phyloP scores from a whole-genome alignment of 306 rosid genomes.

The Prunus dulcis region DNA sequence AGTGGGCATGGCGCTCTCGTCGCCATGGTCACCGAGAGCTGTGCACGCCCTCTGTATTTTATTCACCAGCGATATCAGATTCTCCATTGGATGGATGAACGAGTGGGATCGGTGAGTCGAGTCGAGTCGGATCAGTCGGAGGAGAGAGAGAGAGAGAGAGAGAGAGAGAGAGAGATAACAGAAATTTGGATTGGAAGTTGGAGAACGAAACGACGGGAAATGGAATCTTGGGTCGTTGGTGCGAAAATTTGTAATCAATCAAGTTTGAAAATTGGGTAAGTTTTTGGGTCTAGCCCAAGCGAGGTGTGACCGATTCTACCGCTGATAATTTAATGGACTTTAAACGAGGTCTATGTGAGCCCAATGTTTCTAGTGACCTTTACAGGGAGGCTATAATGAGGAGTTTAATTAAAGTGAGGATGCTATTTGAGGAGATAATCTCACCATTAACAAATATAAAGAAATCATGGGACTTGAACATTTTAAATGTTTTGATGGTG shows the following conservation, averaged over 20 bases:
- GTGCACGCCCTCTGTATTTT: slow-evolving; percentile 94
- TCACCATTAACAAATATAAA: too few species aligned
- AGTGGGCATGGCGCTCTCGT: slow-evolving; percentile 71
- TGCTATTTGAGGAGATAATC: too few species aligned
- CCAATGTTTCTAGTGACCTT: not conserved
- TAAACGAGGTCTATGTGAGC: not conserved
- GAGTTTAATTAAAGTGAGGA: too few species aligned
- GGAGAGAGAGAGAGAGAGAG: slow-evolving; percentile 4
- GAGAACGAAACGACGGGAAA: slow-evolving; percentile 22
- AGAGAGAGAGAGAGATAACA: slow-evolving; percentile 3
- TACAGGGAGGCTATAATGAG: too few species aligned
- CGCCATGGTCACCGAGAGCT: slow-evolving; percentile 87
- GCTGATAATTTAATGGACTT: not conserved
- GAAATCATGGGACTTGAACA: too few species aligned
- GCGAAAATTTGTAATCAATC: not conserved
- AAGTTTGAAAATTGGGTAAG: not conserved
- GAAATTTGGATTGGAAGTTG: not conserved
- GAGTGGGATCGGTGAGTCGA: slow-evolving; percentile 3
- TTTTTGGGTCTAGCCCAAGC: not conserved
- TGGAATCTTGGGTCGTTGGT: not conserved
- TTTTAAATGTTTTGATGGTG: too few species aligned
- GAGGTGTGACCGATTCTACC: not conserved
- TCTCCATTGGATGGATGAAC: slow-evolving; percentile 52
- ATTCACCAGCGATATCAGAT: slow-evolving; percentile 85
- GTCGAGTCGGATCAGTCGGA: not conserved